Evolutionary conservation across 768 basidiomycete species (phyloP).

Genomic region (Atractiella rhizophila): DNA sequence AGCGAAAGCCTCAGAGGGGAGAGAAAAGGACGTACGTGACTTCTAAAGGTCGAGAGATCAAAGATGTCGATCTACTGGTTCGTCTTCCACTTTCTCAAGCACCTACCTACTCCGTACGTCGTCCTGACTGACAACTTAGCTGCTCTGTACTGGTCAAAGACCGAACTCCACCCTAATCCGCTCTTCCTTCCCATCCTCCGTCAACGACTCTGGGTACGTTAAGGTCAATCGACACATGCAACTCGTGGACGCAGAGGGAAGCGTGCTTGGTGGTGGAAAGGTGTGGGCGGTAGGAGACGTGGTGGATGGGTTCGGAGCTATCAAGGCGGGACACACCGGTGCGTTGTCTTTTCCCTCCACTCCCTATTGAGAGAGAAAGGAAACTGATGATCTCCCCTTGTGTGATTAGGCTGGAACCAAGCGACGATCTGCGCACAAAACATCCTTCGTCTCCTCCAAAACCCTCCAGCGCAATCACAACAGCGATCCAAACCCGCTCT

Average conservation of each 20-base stretch:
- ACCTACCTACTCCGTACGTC: not conserved
- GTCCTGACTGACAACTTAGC: not conserved
- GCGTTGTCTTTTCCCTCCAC: not conserved
- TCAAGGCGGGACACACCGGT: conserved; percentile 17
- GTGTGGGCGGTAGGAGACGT: conserved; percentile 17
- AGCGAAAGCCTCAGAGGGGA: not conserved
- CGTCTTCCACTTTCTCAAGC: conserved; percentile 9
- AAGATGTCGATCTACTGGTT: not conserved
- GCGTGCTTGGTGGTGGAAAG: conserved; percentile 5
- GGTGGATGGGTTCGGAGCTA: conserved; percentile 13
- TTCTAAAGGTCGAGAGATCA: not conserved
- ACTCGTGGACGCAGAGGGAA: conserved; percentile 4
- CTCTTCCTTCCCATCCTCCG: not conserved
- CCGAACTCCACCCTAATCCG: conserved; percentile 15
- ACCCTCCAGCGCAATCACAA: conserved; percentile 1
- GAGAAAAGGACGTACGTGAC: not conserved
- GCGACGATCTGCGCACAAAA: conserved; percentile 12
- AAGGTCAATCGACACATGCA: conserved; percentile 13
- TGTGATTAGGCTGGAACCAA: conserved; percentile 14
- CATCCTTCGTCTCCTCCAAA: conserved; percentile 7
- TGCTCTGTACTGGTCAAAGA: conserved; percentile 17
- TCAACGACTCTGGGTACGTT: conserved; percentile 11
- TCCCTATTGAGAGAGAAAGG: not conserved
- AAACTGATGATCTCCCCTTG: not conserved
- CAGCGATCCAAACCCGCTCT: not conserved